These are phyloP conservation scores for Ganoderma sp. DNA, from an alignment of 1,284 basidiomycete species.

Conservation along the genomic window DNA sequence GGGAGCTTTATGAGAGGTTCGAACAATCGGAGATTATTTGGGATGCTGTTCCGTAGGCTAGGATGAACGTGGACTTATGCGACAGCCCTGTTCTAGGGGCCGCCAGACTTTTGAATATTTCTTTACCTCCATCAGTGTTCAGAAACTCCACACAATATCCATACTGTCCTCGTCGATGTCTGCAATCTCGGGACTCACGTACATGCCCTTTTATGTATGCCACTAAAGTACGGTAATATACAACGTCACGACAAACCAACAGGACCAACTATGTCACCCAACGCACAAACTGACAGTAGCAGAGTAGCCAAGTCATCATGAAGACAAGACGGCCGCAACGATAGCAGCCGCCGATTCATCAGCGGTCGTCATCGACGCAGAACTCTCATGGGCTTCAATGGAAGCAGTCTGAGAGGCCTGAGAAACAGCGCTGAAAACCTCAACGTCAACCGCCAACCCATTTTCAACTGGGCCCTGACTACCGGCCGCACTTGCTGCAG, in stretches of 20 bases:
- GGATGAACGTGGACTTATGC: not conserved
- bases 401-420: not conserved
- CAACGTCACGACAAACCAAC: not conserved
- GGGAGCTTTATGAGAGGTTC: not conserved
- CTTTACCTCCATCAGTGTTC: too few relatives aligned
- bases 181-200: not conserved
- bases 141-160: too few relatives aligned
- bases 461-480: not conserved
- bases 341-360: not conserved
- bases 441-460: not conserved
- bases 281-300: not conserved
- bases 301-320: not conserved
- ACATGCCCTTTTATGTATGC: slow-evolving; percentile 2
- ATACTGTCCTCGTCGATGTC: not conserved
- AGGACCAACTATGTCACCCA: not conserved
- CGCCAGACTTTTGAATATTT: too few relatives aligned
- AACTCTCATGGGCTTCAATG: not conserved
- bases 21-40: not conserved
- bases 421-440: not conserved
- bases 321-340: not conserved
- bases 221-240: slow-evolving; percentile 2
- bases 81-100: not conserved
- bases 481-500: not conserved
- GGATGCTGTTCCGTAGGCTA: not conserved
- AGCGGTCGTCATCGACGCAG: not conserved